Evolutionary conservation across 1,284 basidiomycete genomes (phyloP).

Genomic region (Apiotrichum porosum): DNA sequence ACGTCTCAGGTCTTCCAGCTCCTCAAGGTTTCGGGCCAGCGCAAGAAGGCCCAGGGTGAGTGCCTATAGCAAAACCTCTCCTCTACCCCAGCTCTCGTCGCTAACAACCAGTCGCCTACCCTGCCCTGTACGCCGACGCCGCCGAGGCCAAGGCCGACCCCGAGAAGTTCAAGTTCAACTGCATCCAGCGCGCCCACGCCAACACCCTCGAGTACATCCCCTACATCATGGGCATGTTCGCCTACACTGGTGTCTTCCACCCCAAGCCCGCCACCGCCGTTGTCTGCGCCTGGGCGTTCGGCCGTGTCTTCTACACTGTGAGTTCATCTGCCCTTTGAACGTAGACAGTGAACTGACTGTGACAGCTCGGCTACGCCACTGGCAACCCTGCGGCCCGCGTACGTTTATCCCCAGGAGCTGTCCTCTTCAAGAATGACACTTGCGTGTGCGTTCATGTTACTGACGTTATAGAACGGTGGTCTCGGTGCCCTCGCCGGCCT

Average conservation of each 20-base stretch:
- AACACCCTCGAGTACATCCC: slow-evolving; percentile 43
- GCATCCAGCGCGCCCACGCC: slow-evolving; percentile 38
- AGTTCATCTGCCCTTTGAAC: slow-evolving; percentile 5
- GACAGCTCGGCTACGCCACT: slow-evolving; percentile 25
- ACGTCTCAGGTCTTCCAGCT: slow-evolving; percentile 30
- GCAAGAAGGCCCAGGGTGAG: slow-evolving; percentile 25
- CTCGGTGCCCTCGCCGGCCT: slow-evolving; percentile 21
- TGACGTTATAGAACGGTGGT: slow-evolving; percentile 12
- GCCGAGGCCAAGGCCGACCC: slow-evolving; percentile 36
- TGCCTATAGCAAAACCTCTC: background rate
- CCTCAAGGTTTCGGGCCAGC: slow-evolving; percentile 17
- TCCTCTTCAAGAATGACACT: background rate
- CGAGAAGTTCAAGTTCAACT: slow-evolving; percentile 41
- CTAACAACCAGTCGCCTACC: slow-evolving; percentile 27
- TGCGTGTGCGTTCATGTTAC: background rate
- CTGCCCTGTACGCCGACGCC: slow-evolving; percentile 36
- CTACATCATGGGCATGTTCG: slow-evolving; percentile 23
- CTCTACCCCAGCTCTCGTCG: background rate
- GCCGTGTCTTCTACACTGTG: slow-evolving; percentile 35
- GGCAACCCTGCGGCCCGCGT: slow-evolving; percentile 1
- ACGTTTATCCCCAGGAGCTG: background rate
- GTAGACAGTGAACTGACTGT: background rate
- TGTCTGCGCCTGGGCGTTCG: slow-evolving; percentile 23
- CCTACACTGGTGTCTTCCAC: slow-evolving; percentile 37
- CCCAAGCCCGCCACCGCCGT: slow-evolving; percentile 28